Evolutionary conservation across 1,284 basidiomycete species (phyloP).

Genomic region (Cryptococcus sp.): DNA sequence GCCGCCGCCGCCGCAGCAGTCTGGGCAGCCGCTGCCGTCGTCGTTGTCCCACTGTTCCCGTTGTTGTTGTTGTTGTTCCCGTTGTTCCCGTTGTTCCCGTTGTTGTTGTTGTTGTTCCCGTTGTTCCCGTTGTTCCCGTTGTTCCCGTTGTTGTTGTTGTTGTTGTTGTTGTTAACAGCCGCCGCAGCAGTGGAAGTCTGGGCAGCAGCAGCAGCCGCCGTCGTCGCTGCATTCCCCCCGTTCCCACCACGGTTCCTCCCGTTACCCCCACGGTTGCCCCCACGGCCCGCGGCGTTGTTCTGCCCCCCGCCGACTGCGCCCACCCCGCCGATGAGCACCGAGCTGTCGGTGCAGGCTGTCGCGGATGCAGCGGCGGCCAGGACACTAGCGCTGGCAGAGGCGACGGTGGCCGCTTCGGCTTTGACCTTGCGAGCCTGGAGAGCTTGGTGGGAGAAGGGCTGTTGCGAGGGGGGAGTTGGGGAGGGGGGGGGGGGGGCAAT

Average conservation of each 20-base stretch:
- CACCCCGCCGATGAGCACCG: background rate
- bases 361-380: too few species aligned
- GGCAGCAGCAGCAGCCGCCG: constrained; percentile 2
- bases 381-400: background rate
- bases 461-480: too few species aligned
- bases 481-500: too few species aligned
- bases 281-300: background rate
- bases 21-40: background rate
- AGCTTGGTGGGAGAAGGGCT: too few species aligned
- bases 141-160: constrained; percentile 2
- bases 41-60: background rate
- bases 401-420: background rate
- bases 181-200: background rate
- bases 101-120: constrained; percentile 7
- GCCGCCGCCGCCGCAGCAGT: constrained; percentile 3
- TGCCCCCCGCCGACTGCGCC: background rate
- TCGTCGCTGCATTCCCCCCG: too few species aligned
- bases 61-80: background rate
- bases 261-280: background rate
- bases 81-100: constrained; percentile 4
- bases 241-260: background rate
- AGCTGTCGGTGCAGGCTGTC: background rate
- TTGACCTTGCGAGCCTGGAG: background rate
- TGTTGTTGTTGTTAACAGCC: background rate
- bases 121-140: constrained; percentile 4